Conservation (phyloP, 139 green algal species). For the Asterochloris sp. region DNA sequence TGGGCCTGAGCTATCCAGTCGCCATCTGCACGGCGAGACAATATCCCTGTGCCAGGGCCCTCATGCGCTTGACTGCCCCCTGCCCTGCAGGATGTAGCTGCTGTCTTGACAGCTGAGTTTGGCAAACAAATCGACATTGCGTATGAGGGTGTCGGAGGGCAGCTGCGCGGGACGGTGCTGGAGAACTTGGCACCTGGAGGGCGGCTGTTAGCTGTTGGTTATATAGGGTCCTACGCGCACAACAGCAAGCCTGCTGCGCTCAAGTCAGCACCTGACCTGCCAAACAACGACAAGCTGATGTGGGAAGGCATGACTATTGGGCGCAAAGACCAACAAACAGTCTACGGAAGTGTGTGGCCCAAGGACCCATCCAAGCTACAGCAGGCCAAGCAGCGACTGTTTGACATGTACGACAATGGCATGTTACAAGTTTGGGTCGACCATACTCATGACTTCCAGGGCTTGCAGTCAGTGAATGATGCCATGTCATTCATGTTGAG, state of each 20-base stretch:
- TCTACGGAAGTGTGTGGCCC: slow-evolving; percentile 59
- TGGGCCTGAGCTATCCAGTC: too few relatives aligned
- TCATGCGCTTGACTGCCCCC: too few relatives aligned
- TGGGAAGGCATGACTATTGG: slow-evolving; percentile 34
- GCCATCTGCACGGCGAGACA: too few relatives aligned
- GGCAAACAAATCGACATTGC: slow-evolving; percentile 49
- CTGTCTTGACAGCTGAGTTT: slow-evolving; percentile 47
- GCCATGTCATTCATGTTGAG: slow-evolving; percentile 37
- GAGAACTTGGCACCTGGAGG: slow-evolving; percentile 42
- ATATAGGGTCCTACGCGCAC: slow-evolving; percentile 71
- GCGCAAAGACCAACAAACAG: slow-evolving; percentile 12
- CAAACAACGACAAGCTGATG: slow-evolving; percentile 38
- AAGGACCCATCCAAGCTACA: slow-evolving; percentile 1
- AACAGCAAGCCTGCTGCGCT: background rate
- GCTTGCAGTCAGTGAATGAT: slow-evolving; percentile 24
- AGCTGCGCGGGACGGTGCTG: slow-evolving; percentile 38
- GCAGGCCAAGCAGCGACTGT: slow-evolving; percentile 24
- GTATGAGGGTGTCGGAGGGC: slow-evolving; percentile 71
- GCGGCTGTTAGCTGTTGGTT: slow-evolving; percentile 54
- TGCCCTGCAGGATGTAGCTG: slow-evolving; percentile 42
- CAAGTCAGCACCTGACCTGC: background rate
- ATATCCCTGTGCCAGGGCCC: too few relatives aligned
- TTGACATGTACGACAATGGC: slow-evolving; percentile 32
- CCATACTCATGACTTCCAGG: slow-evolving; percentile 14
- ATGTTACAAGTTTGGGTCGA: slow-evolving; percentile 41